phyloP scores from a whole-genome alignment of 2,329 filamentous ascomycete species.

The Metarhizium sp. region DNA sequence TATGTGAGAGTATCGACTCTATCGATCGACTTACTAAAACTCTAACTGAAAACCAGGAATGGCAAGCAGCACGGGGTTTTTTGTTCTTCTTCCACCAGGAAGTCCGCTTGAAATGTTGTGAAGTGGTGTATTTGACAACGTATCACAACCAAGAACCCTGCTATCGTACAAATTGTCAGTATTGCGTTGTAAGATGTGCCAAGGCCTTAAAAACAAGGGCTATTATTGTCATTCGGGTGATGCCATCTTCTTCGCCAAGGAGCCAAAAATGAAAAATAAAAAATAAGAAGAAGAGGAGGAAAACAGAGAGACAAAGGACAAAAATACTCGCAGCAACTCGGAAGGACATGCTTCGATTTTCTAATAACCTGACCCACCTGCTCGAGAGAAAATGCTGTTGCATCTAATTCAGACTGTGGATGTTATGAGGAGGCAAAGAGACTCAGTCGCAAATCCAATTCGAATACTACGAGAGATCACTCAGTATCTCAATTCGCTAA shows the following conservation, averaged over 20 bases:
- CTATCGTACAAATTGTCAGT: background rate
- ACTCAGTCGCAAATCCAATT: too few species aligned
- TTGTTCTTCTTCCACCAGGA: background rate
- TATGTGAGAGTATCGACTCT: background rate
- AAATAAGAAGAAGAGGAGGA: too few species aligned
- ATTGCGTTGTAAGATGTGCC: background rate
- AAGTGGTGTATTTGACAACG: background rate
- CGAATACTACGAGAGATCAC: background rate
- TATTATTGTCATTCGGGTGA: background rate
- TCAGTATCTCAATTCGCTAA: background rate
- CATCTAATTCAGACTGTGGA: too few species aligned
- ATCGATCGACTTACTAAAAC: background rate
- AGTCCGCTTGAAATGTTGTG: too few species aligned
- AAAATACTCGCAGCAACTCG: too few species aligned
- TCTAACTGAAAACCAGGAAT: background rate
- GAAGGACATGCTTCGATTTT: too few species aligned
- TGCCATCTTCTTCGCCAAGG: background rate
- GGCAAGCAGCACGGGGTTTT: too few species aligned
- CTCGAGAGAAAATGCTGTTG: too few species aligned
- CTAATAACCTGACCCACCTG: too few species aligned
- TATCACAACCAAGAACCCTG: background rate
- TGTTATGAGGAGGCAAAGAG: too few species aligned
- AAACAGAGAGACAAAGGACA: too few species aligned
- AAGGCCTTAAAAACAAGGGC: background rate
- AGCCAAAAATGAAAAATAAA: background rate